Base-by-base conservation (phyloP, 768 basidiomycete genomes). In the Mycena crocata region DNA sequence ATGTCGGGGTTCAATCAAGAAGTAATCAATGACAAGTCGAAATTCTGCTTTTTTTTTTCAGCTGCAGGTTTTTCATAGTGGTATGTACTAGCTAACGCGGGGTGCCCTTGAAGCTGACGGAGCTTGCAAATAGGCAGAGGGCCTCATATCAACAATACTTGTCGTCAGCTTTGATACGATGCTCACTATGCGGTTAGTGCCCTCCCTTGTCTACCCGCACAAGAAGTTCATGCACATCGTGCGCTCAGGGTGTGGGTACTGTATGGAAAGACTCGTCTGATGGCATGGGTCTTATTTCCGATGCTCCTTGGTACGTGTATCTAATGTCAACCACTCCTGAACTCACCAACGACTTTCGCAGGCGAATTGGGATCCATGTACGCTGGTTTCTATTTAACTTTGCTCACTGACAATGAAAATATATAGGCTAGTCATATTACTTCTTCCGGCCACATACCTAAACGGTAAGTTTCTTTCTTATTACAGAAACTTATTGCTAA, bases 181-280 rank as follows among this genome's bases (percentile, higher is more conserved):
- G 51, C 51, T 54, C 51, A 54, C 30, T 12, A 6, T 54, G n/a
- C 51, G 51, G 51, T 54, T 12, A 8, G 51, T 54, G 23, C 31
- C 12, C 23, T 10, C 3, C 24, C 13, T 15, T 10, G 21, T 37
- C n/a, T 37, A 23, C 32, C 19, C 5, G 19, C 14, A 9, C 9
- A n/a, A 23, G 5, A 12, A 24, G 24, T 15, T 37, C 2, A 7
- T 4, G 17, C 17, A 9, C 17, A 19, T 42, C 46, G 7, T 24
- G n/a, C 46, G 28, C n/a, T 7, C n/a, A 61, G 59, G 31, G 59
- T 61, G 6, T 61, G 59, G 59, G 39, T 61, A 61, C 31, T 61
- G 49, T 61, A 61, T 37, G 59, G 59, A 4, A 35, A 50, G 23
- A 61, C 48, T 23, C 59, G 59, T 23, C 48, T 48, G 34, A 50